These are phyloP conservation scores for Antrodiella citrinella DNA, from an alignment of 768 basidiomycete genomes.

Conservation along the genomic window DNA sequence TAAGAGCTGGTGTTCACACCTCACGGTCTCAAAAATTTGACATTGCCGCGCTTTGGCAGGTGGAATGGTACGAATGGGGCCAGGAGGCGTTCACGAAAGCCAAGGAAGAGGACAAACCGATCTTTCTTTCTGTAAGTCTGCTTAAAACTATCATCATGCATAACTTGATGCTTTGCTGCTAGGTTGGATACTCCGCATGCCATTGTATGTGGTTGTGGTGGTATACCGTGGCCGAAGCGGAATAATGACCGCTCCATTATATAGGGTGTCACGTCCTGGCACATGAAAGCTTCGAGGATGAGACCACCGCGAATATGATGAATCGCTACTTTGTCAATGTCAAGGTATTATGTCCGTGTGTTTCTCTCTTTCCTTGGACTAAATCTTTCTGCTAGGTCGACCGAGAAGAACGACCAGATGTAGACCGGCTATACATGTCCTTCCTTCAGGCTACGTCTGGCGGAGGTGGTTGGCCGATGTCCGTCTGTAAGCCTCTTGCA, in stretches of 20 bases:
- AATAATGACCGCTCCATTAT: neutral
- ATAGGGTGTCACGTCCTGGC: slow-evolving; percentile 22
- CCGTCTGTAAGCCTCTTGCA: slow-evolving; percentile 18
- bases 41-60: slow-evolving; percentile 6
- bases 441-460: slow-evolving; percentile 28
- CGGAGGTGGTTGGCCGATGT: slow-evolving; percentile 27
- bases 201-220: slow-evolving; percentile 25
- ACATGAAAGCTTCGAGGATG: slow-evolving; percentile 32
- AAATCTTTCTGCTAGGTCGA: slow-evolving; percentile 21
- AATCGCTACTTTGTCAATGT: slow-evolving; percentile 31
- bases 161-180: neutral
- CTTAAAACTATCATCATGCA: too few species aligned
- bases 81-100: slow-evolving; percentile 21
- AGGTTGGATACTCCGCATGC: slow-evolving; percentile 35
- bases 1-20: neutral
- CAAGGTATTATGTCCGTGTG: slow-evolving; percentile 15
- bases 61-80: slow-evolving; percentile 23
- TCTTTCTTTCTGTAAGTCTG: slow-evolving; percentile 26
- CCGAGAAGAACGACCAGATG: slow-evolving; percentile 33
- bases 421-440: slow-evolving; percentile 37
- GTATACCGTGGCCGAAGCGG: too few species aligned
- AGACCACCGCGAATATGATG: slow-evolving; percentile 29
- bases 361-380: neutral
- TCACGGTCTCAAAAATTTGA: neutral
- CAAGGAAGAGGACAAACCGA: slow-evolving; percentile 19